Base-by-base conservation (phyloP, 2,329 filamentous ascomycete genomes). In the Huntiella abstrusa region DNA sequence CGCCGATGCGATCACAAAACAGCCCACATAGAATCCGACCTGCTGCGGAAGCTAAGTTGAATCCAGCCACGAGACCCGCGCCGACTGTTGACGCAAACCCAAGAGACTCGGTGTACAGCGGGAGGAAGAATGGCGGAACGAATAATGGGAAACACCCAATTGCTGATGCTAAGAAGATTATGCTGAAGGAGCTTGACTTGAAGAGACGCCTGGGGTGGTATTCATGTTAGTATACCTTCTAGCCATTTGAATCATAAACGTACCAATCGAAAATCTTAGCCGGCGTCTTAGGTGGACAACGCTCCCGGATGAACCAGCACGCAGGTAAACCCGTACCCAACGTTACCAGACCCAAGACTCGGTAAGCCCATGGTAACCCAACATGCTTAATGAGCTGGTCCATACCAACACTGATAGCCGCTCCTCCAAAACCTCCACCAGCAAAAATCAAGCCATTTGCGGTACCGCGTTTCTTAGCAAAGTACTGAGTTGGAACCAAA, bases 41-140 rank as follows among this genome's bases (percentile, higher is more conserved):
- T 4, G 75, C 54, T 0, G 73, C 73, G 0, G 74, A 76, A 0
- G 71, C 66, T 17, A 75, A 67, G 55, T 73, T 77, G 61, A 77
- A 80, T 1, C 66, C 73, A 0, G 75, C 75, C 0, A 79, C 63
- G 0, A 79, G 59, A 8, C 62, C 71, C 0, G 75, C 74, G 0
- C 73, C 75, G 0, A 64, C 65, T 5, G 60, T 61, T 1, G 71
- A 64, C 0, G 65, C 63, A 5, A 78, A 59, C 0, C 70, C 69
- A n/a, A 79, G 61, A 0, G 71, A 70, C 3, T 63, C 58, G 22
- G 64, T 64, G 52, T 74, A 75, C 0, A 76, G 59, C 0, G 73
- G 73, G 0, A 77, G 58, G 54, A 77, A 77, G 58, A 75, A 78
- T 0, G 73, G 70, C 0, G 73, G 71, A 0, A 77, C 72, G 48